Percentiles rank a stretch among this genome's conserved stretches.
phyloP scores from a whole-genome alignment of 1,284 basidiomycete species.

The Cutaneotrichosporon cyanovorans region DNA sequence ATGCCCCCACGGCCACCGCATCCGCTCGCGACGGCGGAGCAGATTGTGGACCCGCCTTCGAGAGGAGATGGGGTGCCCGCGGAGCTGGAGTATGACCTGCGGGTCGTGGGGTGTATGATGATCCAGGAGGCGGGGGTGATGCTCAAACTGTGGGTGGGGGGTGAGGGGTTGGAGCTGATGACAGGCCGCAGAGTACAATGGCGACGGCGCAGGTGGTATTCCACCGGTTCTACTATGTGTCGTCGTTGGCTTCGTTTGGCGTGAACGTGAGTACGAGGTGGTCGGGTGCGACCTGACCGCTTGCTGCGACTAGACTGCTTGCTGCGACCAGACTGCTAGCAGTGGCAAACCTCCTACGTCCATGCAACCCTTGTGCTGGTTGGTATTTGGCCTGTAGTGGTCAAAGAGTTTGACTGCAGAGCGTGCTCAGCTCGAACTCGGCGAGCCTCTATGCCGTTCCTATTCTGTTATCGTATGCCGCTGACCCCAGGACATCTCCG shows the following conservation, averaged over 20 bases:
- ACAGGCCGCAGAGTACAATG: conserved; percentile 89
- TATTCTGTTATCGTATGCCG: conserved; percentile 1
- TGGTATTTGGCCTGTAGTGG: too few relatives aligned
- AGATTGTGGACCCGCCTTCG: conserved; percentile 74
- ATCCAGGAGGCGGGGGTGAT: conserved; percentile 91
- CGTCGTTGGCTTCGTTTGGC: conserved; percentile 86
- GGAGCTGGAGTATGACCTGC: conserved; percentile 75
- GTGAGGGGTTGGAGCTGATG: background rate
- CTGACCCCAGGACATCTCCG: conserved; percentile 67
- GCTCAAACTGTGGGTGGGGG: conserved; percentile 60
- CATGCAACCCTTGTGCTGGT: too few relatives aligned
- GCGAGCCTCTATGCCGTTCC: too few relatives aligned
- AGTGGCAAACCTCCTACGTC: too few relatives aligned
- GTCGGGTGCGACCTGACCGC: background rate
- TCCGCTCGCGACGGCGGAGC: conserved; percentile 71
- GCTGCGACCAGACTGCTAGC: too few relatives aligned
- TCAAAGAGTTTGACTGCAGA: too few relatives aligned
- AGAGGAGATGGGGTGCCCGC: conserved; percentile 68
- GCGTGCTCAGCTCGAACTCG: too few relatives aligned
- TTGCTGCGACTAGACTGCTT: too few relatives aligned
- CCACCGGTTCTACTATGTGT: conserved; percentile 94
- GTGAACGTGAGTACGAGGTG: conserved; percentile 72
- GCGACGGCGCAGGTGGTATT: conserved; percentile 94
- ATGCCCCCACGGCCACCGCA: conserved; percentile 56
- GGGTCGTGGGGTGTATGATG: conserved; percentile 80